A percentile compares a stretch with the other conserved stretches of the same genome.
Evolutionary conservation across 805 yeast species (phyloP).

Genomic region (Wickerhamomyces subpelliculosus): DNA sequence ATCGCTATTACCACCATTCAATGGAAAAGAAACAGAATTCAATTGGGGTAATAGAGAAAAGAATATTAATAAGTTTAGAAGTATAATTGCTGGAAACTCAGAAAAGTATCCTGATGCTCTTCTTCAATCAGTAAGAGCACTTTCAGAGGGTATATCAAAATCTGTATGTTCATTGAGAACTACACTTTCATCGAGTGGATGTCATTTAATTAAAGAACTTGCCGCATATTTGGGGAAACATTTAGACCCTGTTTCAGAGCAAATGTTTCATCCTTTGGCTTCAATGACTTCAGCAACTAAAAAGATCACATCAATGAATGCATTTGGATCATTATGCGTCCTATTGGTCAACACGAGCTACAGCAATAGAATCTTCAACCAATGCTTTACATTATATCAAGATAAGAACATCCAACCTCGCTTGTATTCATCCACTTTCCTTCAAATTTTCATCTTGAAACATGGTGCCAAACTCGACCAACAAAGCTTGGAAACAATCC

Average conservation of each 20-base stretch:
- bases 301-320: conserved; percentile 27
- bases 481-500: conserved; percentile 34
- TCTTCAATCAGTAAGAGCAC: conserved; percentile 23
- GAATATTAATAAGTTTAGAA: conserved; percentile 48
- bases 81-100: conserved; percentile 53
- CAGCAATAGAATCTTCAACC: conserved; percentile 42
- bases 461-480: conserved; percentile 32
- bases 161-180: conserved; percentile 74
- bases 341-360: conserved; percentile 50
- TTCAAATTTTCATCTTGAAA: conserved; percentile 52
- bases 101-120: conserved; percentile 32
- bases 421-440: conserved; percentile 61
- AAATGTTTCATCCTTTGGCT: conserved; percentile 25
- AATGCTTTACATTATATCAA: conserved; percentile 41
- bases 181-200: conserved; percentile 67
- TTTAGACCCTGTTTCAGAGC: conserved; percentile 27
- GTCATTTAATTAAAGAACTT: conserved; percentile 69
- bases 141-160: conserved; percentile 58
- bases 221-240: conserved; percentile 19
- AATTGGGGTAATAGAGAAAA: conserved; percentile 80
- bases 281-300: conserved; percentile 31
- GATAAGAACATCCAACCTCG: conserved; percentile 75
- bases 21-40: conserved; percentile 76
- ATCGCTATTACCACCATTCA: conserved; percentile 35
- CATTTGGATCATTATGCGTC: conserved; percentile 35